Evolutionary conservation across 129 eudicot species (phyloP).

Genomic region (Lactuca sativa): DNA sequence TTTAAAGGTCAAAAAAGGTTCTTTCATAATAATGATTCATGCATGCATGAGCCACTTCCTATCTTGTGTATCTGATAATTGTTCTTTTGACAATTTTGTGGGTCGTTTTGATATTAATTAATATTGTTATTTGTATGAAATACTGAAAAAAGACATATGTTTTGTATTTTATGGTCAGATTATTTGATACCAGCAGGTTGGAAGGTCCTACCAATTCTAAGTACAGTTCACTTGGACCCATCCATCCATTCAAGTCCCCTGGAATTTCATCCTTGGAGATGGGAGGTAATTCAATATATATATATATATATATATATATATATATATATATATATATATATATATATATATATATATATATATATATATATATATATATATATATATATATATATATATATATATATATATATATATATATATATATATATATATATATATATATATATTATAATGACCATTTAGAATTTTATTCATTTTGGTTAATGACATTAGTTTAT

Average conservation of each 20-base stretch:
- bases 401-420: not conserved
- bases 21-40: conserved; percentile 38
- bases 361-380: not conserved
- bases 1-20: conserved; percentile 21
- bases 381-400: not conserved
- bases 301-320: not conserved
- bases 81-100: conserved; percentile 24
- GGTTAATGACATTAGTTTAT: not conserved
- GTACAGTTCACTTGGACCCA: conserved; percentile 85
- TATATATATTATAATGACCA: not conserved
- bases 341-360: not conserved
- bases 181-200: conserved; percentile 84
- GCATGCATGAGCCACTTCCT: conserved; percentile 49
- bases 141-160: conserved; percentile 14
- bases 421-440: not conserved
- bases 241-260: conserved; percentile 57
- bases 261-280: conserved; percentile 88
- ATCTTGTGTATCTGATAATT: conserved; percentile 26
- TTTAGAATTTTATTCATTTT: not conserved
- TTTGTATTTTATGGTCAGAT: conserved; percentile 39
- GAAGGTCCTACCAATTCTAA: conserved; percentile 90
- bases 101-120: conserved; percentile 18
- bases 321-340: too few relatives aligned
- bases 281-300: conserved; percentile 49
- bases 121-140: conserved; percentile 15